Percentiles rank a stretch among this genome's conserved stretches.
phyloP scores from a whole-genome alignment of 148 eudicot genomes.

The Silene uniflora region DNA sequence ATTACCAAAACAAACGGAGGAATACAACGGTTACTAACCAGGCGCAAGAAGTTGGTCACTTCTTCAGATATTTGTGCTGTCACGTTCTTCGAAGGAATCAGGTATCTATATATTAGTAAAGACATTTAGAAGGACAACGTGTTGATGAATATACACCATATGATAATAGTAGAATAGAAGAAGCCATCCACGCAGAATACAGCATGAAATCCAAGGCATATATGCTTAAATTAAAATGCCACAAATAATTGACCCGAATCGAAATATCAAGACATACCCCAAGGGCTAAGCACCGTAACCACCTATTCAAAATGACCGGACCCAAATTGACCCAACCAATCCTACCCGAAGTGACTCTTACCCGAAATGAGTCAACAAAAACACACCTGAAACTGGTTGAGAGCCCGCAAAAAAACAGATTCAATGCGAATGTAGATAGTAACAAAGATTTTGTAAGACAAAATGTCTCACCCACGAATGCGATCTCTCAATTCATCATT shows the following conservation, averaged over 20 bases:
- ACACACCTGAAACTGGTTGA: background rate
- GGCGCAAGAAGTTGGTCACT: conserved; percentile 54
- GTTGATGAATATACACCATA: no score
- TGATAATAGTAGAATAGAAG: no score
- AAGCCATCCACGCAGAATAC: no score
- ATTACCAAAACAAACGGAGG: background rate
- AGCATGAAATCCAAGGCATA: no score
- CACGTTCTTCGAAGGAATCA: conserved; percentile 39
- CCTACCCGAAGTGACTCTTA: background rate
- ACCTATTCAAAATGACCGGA: no score
- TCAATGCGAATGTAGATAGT: no score
- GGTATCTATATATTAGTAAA: conserved; percentile 42
- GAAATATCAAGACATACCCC: no score
- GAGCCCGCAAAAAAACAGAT: no score
- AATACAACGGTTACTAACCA: conserved; percentile 43
- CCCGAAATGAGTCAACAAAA: no score
- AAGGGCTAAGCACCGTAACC: no score
- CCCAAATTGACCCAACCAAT: no score
- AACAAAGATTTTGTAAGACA: background rate
- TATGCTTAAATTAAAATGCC: no score
- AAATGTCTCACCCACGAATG: conserved; percentile 60
- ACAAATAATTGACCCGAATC: background rate
- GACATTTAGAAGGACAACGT: conserved; percentile 8
- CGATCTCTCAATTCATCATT: conserved; percentile 73
- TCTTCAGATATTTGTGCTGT: conserved; percentile 37